Evolutionary conservation across 176 grass and related monocot genomes (phyloP), one percentile per base, ranked within the genome.

Genomic region (Areca catechu): DNA sequence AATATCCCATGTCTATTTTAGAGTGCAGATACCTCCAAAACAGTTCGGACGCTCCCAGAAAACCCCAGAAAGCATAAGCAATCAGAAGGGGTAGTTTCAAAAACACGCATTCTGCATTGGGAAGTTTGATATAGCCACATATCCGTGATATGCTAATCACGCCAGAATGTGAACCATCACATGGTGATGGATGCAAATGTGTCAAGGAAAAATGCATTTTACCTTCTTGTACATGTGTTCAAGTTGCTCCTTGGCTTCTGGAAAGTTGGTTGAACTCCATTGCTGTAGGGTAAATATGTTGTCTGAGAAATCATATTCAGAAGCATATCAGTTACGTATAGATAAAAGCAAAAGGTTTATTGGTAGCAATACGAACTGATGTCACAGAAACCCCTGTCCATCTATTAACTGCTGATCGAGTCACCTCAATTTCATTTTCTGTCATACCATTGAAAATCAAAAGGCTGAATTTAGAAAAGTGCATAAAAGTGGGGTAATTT

Each of bases 221-320:
- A 90, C 92, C 86, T 96, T 86, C 74, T 88, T n/a, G n/a, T n/a
- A n/a, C n/a, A n/a, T n/a, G n/a, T n/a, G n/a, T n/a, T n/a, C n/a
- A n/a, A n/a, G n/a, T n/a, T n/a, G n/a, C n/a, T n/a, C n/a, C n/a
- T n/a, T 90, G 58, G 86, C 86, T 82, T 97, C 77, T 19, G 86
- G 92, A 58, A 97, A 91, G 71, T 78, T 90, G 57, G 68, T 85
- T 19, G 92, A 96, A 81, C 86, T 88, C 92, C 92, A 90, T 77
- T 96, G 92, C 74, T 96, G n/a, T 65, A 96, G 50, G 48, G 80
- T 90, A 58, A 96, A 96, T 58, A 96, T 90, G 59, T 96, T 96
- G 56, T 96, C 92, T 96, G 77, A 65, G 51, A 73, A 60, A 48
- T 22, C n/a, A 75, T 59, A 67, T 9, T 69, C 17, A 25, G 5